A percentile compares a stretch with the other conserved stretches of the same genome.
Conservation (phyloP, 2,329 filamentous ascomycete species). For the Ophioceras dolichostomum region DNA sequence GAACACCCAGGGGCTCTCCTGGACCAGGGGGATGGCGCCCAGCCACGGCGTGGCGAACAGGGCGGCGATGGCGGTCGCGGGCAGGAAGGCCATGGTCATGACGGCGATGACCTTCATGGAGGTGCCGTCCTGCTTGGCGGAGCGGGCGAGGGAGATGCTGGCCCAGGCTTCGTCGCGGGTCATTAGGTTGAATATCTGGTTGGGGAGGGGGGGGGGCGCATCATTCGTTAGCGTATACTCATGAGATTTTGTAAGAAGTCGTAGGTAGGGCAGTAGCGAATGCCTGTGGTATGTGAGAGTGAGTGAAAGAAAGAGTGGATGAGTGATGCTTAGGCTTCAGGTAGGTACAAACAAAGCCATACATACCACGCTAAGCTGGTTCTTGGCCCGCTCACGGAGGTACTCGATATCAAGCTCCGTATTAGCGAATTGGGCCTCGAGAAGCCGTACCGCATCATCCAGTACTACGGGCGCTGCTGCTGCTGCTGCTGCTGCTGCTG, state of each 20-base stretch:
- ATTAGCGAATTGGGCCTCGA: not conserved
- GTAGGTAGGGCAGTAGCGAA: no score
- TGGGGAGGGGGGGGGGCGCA: no score
- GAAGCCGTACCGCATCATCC: not conserved
- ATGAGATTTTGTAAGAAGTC: no score
- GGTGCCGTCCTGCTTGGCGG: conserved; percentile 19
- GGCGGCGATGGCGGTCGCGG: conserved; percentile 22
- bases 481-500: no score
- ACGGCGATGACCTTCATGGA: conserved; percentile 23
- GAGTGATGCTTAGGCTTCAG: no score
- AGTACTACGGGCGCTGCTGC: no score
- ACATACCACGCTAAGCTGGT: not conserved
- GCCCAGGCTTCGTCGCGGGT: conserved; percentile 36
- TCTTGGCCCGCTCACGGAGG: not conserved
- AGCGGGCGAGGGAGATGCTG: conserved; percentile 23
- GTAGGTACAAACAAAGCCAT: no score
- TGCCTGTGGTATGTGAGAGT: no score
- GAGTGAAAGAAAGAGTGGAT: no score
- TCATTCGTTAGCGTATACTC: no score
- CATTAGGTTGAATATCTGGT: conserved; percentile 24
- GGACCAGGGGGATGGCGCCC: conserved; percentile 6
- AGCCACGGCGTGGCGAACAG: conserved; percentile 13
- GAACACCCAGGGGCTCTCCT: conserved; percentile 10
- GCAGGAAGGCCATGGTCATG: conserved; percentile 23
- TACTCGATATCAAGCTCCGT: not conserved